Percentiles rank a stretch among this genome's conserved stretches.
These are phyloP conservation scores for Berkeleyomyces rouxiae DNA, from an alignment of 2,329 filamentous ascomycete species.

Conservation along the genomic window DNA sequence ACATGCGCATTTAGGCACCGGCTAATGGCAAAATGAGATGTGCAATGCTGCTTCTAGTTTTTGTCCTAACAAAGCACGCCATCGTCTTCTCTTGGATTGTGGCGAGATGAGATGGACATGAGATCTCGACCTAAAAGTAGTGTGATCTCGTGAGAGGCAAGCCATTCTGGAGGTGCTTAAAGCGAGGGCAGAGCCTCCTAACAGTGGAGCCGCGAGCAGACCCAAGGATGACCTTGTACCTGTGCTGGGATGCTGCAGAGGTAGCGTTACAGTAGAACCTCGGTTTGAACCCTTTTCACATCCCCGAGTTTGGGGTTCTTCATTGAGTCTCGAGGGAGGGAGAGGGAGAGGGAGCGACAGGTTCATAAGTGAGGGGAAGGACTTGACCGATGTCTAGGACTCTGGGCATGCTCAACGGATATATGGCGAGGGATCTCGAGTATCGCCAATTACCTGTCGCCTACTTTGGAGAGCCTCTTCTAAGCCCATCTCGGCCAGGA, in stretches of 20 bases:
- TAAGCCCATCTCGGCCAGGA: background rate
- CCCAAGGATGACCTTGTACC: background rate
- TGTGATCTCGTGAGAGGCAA: background rate
- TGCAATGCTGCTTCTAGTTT: too few species aligned
- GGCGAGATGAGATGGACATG: background rate
- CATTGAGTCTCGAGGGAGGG: background rate
- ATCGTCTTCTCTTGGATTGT: too few species aligned
- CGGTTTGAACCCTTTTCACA: background rate
- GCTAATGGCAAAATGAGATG: too few species aligned
- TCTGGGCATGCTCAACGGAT: background rate
- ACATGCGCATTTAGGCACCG: background rate
- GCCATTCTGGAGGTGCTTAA: background rate
- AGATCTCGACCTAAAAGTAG: background rate
- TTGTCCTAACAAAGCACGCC: too few species aligned
- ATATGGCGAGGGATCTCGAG: background rate
- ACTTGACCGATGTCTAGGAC: background rate
- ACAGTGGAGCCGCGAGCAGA: background rate
- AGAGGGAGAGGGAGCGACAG: background rate
- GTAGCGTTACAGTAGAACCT: background rate
- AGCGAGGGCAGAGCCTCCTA: background rate
- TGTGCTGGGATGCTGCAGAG: background rate
- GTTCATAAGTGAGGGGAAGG: background rate
- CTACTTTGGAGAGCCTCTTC: background rate
- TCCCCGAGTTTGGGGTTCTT: background rate
- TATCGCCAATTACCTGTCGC: background rate